These are phyloP conservation scores for Zymoseptoria pseudotritici DNA, from an alignment of 2,329 filamentous ascomycete species.

Conservation along the genomic window DNA sequence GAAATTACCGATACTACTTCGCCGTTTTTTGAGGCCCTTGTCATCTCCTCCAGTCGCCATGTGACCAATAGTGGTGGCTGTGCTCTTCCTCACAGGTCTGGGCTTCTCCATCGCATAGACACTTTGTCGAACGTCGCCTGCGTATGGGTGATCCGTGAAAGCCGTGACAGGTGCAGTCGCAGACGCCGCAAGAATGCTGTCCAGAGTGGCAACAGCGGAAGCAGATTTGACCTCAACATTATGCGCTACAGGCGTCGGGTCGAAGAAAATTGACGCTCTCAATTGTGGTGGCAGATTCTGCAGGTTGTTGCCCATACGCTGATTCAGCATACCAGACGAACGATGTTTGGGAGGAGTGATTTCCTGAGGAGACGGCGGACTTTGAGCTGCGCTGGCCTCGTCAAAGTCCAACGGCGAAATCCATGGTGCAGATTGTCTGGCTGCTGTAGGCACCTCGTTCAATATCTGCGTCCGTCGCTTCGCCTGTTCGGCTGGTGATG, in stretches of 20 bases:
- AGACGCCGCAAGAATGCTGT: constrained; percentile 86
- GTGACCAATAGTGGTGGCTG: constrained; percentile 7
- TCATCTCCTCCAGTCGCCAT: neutral
- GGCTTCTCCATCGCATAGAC: constrained; percentile 53
- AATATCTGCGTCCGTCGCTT: constrained; percentile 68
- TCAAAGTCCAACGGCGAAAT: constrained; percentile 26
- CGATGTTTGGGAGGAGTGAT: constrained; percentile 7
- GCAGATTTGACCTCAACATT: constrained; percentile 58
- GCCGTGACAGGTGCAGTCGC: constrained; percentile 80
- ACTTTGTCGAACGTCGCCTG: constrained; percentile 65
- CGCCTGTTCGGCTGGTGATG: constrained; percentile 57
- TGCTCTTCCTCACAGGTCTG: constrained; percentile 12
- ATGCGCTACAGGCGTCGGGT: constrained; percentile 52
- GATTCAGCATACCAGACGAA: constrained; percentile 19
- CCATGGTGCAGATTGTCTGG: constrained; percentile 47
- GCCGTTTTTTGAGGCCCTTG: constrained; percentile 16
- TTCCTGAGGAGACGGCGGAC: constrained; percentile 1
- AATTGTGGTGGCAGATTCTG: constrained; percentile 68
- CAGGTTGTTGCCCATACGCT: constrained; percentile 32
- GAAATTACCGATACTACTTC: constrained; percentile 26
- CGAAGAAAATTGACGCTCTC: constrained; percentile 86
- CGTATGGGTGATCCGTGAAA: constrained; percentile 83
- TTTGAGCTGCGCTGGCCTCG: constrained; percentile 8
- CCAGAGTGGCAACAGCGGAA: constrained; percentile 80
- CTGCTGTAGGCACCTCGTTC: constrained; percentile 40